Percentiles rank a stretch among this genome's conserved stretches.
Conservation (phyloP, 2,329 filamentous ascomycete species). For the Xylariales sp. region DNA sequence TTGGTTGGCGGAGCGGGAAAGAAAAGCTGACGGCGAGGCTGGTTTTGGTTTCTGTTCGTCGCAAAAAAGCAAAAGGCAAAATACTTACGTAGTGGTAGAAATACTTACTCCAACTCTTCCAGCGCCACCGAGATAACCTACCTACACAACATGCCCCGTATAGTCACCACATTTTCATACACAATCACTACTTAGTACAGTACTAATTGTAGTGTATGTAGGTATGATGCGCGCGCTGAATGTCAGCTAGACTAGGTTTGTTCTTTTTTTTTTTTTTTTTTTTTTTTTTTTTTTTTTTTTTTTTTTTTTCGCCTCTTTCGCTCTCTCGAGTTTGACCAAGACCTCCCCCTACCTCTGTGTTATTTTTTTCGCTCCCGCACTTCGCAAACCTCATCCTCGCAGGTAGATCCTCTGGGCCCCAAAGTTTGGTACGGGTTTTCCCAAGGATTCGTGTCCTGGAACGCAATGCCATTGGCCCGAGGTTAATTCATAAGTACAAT, state of each 20-base stretch:
- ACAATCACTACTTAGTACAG: no score
- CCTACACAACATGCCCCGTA: no score
- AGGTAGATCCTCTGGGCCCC: slow-evolving; percentile 20
- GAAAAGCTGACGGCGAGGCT: slow-evolving; percentile 29
- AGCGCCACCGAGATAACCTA: slow-evolving; percentile 12
- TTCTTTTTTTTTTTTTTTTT: background rate
- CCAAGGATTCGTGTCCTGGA: slow-evolving; percentile 12
- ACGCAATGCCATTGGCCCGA: slow-evolving; percentile 23
- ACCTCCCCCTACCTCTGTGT: no score
- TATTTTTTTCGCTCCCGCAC: background rate
- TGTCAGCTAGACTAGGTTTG: background rate
- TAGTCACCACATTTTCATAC: no score
- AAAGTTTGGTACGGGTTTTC: slow-evolving; percentile 18
- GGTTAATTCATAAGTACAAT: slow-evolving; percentile 15
- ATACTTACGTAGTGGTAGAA: background rate
- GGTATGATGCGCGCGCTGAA: background rate
- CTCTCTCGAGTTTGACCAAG: no score
- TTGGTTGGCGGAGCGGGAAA: background rate
- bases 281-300: background rate
- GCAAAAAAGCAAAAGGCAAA: slow-evolving; percentile 29
- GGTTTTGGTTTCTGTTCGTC: slow-evolving; percentile 4
- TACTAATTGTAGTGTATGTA: no score
- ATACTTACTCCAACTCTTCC: slow-evolving; percentile 18
- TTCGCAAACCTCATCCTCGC: background rate
- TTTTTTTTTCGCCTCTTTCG: background rate